Conservation (phyloP, 495 filamentous ascomycete genomes). For the Durotheca rogersii region DNA sequence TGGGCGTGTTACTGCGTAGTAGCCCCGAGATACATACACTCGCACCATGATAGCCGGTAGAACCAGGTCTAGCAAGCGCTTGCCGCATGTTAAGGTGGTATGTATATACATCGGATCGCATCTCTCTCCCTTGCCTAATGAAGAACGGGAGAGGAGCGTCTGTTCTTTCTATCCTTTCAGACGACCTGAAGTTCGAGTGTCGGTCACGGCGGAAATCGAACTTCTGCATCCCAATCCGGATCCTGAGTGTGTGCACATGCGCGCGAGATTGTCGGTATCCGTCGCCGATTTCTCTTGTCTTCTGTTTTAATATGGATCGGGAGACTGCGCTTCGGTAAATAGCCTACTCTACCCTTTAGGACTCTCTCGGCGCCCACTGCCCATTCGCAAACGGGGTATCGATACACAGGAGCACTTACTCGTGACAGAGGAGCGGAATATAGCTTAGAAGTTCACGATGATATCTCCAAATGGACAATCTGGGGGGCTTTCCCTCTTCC, state of each 20-base stretch:
- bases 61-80: constrained; percentile 19
- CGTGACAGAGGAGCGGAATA: constrained; percentile 1
- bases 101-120: constrained; percentile 26
- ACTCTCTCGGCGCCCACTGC: no score
- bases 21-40: constrained; percentile 20
- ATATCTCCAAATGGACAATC: constrained; percentile 40
- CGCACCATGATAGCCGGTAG: constrained; percentile 20
- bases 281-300: constrained; percentile 10
- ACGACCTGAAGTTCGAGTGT: constrained; percentile 12
- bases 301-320: constrained; percentile 8
- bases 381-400: constrained; percentile 4
- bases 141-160: constrained; percentile 17
- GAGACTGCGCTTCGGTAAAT: constrained; percentile 17
- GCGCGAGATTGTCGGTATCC: constrained; percentile 11
- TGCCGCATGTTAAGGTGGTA: constrained; percentile 18
- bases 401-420: constrained; percentile 1
- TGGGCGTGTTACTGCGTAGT: constrained; percentile 15
- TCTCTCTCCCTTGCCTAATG: constrained; percentile 16
- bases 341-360: no score
- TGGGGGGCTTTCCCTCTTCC: constrained; percentile 55
- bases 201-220: constrained; percentile 11
- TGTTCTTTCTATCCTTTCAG: constrained; percentile 15
- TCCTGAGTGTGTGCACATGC: constrained; percentile 7
- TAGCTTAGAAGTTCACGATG: constrained; percentile 27
- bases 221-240: not conserved